A percentile compares a stretch with the other conserved stretches of the same genome.
These are phyloP conservation scores for Nicotiana knightiana DNA, from an alignment of 257 asterid species.

Conservation along the genomic window DNA sequence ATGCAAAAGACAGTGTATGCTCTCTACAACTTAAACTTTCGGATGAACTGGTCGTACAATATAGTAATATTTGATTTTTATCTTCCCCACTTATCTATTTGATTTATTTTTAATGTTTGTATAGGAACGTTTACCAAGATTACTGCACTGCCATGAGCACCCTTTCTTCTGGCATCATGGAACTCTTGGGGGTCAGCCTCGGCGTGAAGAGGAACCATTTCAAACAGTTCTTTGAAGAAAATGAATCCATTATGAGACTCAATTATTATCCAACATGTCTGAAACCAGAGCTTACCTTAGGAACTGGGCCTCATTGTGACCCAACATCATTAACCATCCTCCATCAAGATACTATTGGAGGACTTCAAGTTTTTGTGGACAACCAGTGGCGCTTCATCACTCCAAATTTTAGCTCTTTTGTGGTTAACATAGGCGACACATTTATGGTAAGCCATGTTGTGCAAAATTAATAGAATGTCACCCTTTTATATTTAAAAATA, in stretches of 20 bases:
- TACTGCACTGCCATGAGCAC: conserved; percentile 9
- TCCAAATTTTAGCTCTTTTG: too few species aligned
- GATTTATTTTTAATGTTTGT: neutral
- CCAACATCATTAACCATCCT: too few species aligned
- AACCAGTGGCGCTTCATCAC: too few species aligned
- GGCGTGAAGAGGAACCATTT: conserved; percentile 6
- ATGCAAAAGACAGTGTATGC: neutral
- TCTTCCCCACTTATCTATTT: neutral
- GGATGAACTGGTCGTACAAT: too few species aligned
- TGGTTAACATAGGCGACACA: too few species aligned
- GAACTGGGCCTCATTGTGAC: neutral
- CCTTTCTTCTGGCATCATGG: neutral
- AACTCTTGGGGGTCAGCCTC: conserved; percentile 6
- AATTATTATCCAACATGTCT: conserved; percentile 15
- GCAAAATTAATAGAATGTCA: too few species aligned
- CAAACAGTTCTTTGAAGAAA: conserved; percentile 7
- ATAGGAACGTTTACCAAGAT: conserved; percentile 11
- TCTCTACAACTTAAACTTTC: neutral
- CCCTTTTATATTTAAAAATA: too few species aligned
- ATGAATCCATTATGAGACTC: conserved; percentile 13
- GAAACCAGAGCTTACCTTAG: conserved; percentile 12
- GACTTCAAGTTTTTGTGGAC: too few species aligned
- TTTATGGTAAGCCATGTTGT: too few species aligned
- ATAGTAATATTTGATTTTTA: neutral
- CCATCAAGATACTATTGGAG: too few species aligned